phyloP scores from a whole-genome alignment of 371 early-diverging fungal genomes.

The Mucor indicus region DNA sequence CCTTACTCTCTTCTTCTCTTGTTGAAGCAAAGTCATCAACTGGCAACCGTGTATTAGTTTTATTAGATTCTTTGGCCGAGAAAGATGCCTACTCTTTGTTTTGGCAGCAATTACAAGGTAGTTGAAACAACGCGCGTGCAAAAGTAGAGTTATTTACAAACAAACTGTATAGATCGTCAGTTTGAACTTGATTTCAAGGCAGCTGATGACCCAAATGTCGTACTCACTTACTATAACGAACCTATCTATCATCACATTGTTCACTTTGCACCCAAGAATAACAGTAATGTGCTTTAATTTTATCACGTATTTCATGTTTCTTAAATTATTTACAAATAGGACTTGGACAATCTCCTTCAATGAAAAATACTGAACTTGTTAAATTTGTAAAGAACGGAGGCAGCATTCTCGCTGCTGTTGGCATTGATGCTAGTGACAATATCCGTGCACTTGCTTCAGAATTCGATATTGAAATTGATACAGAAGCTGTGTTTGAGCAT shows the following conservation, averaged over 20 bases:
- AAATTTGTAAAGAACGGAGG: conserved; percentile 90
- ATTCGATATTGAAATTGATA: conserved; percentile 84
- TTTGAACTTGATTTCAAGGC: conserved; percentile 54
- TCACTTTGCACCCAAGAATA: conserved; percentile 64
- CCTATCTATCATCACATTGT: conserved; percentile 68
- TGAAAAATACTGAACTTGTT: conserved; percentile 61
- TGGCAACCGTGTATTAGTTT: conserved; percentile 70
- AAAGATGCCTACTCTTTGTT: conserved; percentile 55
- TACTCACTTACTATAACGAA: conserved; percentile 48
- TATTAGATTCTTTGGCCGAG: conserved; percentile 63
- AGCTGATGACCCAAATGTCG: conserved; percentile 26
- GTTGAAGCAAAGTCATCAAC: conserved; percentile 55
- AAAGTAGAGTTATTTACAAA: no score
- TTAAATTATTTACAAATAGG: conserved; percentile 4
- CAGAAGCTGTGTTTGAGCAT: conserved; percentile 68
- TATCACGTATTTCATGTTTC: neutral
- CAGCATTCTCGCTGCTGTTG: conserved; percentile 78
- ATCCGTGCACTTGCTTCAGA: conserved; percentile 82
- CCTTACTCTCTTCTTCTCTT: neutral
- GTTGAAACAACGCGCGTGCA: neutral
- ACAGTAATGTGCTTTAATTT: conserved; percentile 35
- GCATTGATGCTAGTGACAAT: conserved; percentile 59
- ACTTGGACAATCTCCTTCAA: conserved; percentile 39
- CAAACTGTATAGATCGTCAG: conserved; percentile 61
- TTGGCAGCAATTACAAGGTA: conserved; percentile 67